Evolutionary conservation across 2,329 filamentous ascomycete species (phyloP), one percentile per base, ranked within the genome.

Genomic region (Gaeumannomyces sp.): DNA sequence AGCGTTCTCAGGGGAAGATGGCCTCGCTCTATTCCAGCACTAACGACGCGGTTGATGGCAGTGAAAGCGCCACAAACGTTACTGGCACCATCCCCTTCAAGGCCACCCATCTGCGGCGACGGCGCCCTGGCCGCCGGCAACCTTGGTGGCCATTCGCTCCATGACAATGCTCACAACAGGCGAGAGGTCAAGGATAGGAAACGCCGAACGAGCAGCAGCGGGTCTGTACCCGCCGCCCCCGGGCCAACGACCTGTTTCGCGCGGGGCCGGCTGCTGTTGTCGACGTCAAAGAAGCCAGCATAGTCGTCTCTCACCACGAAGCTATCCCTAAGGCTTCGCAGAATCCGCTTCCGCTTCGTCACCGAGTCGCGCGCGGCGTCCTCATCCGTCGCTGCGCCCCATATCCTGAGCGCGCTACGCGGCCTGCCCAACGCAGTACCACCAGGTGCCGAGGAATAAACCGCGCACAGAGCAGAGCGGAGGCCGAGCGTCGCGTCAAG

Each of bases 301-400:
- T 83, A 71, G 79, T 79, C 66, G 71, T 76, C 73, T 72, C 77
- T 62, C 71, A 79, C 59, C 72, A 67, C 64, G 76, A 71, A 66
- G 72, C 69, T 27, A 66, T 68, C 19, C 69, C 71, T 65, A 70
- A 75, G 25, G 67, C 66, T 16, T 67, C 67, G n/a, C 56, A 64
- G 53, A 62, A 65, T 61, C 56, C 64, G 69, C 66, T 62, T 65
- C 28, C 64, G 63, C 66, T 33, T 64, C 10, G 35, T 38, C 19
- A 16, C 29, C 11, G 60, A 57, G 13, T 16, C 25, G 4, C 22
- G 38, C 38, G 16, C 38, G 14, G 38, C 38, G 16, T 45, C 38
- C 19, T 45, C 38, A 4, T 45, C 38, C 14, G 38, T 19, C 38
- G 38, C 16, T 16, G 38, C 38, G 8, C 38, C 16, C 38, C 38